Percentiles rank a stretch among this genome's conserved stretches.
Conservation (phyloP, 2,329 filamentous ascomycete species). For the Botryotinia convoluta region DNA sequence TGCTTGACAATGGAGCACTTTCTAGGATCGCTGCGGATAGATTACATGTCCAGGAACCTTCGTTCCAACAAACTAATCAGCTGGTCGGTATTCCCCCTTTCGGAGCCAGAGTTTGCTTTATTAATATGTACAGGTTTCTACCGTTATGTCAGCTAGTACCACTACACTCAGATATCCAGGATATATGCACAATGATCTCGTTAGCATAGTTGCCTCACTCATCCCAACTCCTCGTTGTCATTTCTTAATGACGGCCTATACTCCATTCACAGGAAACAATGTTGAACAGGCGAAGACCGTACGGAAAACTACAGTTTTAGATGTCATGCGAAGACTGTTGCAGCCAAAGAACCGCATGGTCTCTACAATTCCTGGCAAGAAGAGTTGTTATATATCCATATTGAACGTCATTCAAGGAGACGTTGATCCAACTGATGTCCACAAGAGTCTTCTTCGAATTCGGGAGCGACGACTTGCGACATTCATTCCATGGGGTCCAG, state of each 20-base stretch:
- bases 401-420: constrained; percentile 99
- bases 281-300: constrained; percentile 97
- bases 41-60: constrained; percentile 91
- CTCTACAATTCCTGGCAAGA: constrained; percentile 89
- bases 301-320: constrained; percentile 93
- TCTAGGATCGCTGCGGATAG: constrained; percentile 92
- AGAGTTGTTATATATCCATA: constrained; percentile 98
- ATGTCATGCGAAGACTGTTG: constrained; percentile 92
- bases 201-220: constrained; percentile 91
- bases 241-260: constrained; percentile 98
- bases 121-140: constrained; percentile 65
- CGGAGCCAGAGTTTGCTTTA: constrained; percentile 22
- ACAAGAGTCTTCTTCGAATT: constrained; percentile 96
- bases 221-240: constrained; percentile 96
- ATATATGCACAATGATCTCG: constrained; percentile 99
- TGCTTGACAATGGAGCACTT: constrained; percentile 92
- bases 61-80: constrained; percentile 96
- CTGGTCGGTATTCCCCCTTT: constrained; percentile 52
- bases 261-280: constrained; percentile 93
- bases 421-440: constrained; percentile 95
- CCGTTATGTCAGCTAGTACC: constrained; percentile 97
- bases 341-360: constrained; percentile 99
- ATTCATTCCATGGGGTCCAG: constrained; percentile 98
- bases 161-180: constrained; percentile 95
- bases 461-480: constrained; percentile 89